A percentile compares a stretch with the other conserved stretches of the same genome.
phyloP scores from a whole-genome alignment of 331 rosid species.

The Dryas integrifolia region DNA sequence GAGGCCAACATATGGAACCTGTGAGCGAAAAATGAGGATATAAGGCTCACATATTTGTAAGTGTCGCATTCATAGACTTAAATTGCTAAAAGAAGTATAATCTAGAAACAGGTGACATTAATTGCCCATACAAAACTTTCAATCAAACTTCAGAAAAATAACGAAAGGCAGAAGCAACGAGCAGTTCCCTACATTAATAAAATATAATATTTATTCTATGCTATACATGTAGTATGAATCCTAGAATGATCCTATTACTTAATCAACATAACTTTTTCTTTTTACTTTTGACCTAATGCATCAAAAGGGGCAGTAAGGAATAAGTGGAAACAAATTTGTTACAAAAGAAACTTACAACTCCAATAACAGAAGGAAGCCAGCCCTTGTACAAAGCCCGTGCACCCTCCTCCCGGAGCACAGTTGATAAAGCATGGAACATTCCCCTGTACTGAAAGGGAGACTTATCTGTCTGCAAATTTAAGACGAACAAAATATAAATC shows the following conservation, averaged over 20 bases:
- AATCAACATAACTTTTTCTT: not conserved
- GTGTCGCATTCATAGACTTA: not conserved
- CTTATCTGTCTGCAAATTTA: conserved; percentile 63
- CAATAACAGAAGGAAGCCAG: conserved; percentile 99
- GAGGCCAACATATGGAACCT: conserved; percentile 98
- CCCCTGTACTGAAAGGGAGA: conserved; percentile 98
- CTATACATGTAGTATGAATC: not conserved
- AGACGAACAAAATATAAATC: conserved; percentile 19
- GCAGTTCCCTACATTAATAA: not conserved
- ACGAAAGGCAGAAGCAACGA: not conserved
- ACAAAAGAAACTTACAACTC: conserved; percentile 71
- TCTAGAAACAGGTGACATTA: not conserved
- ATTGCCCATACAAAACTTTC: not conserved
- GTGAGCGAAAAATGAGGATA: conserved; percentile 25
- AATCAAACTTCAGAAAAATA: conserved; percentile 1
- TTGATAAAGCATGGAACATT: conserved; percentile 89
- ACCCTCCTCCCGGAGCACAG: conserved; percentile 93
- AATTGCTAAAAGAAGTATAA: not conserved
- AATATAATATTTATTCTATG: not conserved
- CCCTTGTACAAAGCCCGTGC: conserved; percentile 97
- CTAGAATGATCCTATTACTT: not conserved
- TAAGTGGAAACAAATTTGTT: not conserved
- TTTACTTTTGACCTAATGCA: not conserved
- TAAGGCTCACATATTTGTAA: conserved; percentile 11
- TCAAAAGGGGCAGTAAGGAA: not conserved